Conservation (phyloP, 257 asterid species). For the Petunia secreta region DNA sequence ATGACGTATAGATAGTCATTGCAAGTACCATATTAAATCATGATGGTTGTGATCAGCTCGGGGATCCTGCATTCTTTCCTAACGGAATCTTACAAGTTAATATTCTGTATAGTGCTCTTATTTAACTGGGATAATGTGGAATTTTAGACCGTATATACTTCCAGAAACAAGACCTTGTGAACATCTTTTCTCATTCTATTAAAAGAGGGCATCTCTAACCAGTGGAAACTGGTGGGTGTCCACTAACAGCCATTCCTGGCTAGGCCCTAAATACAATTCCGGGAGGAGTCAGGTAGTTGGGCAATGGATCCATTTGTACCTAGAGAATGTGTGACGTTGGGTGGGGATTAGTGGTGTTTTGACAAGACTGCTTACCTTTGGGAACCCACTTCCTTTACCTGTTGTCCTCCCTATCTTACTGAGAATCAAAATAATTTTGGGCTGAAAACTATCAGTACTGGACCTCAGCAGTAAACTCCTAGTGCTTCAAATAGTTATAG, state of each 20-base stretch:
- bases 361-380: not conserved
- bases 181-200: too few species aligned
- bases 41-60: not conserved
- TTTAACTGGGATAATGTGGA: constrained; percentile 10
- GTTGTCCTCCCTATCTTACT: not conserved
- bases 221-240: too few species aligned
- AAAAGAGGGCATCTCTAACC: too few species aligned
- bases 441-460: not conserved
- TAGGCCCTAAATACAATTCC: too few species aligned
- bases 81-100: not conserved
- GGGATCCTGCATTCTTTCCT: not conserved
- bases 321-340: too few species aligned
- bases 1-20: not conserved
- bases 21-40: not conserved
- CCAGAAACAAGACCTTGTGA: not conserved
- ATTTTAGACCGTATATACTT: not conserved
- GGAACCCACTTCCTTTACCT: not conserved
- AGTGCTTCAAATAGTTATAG: not conserved
- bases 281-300: too few species aligned
- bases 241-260: too few species aligned
- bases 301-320: too few species aligned
- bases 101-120: not conserved
- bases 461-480: not conserved
- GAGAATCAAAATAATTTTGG: not conserved
- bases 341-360: too few species aligned